These are phyloP conservation scores for Trypanosoma platydactyli DNA, from an alignment of 208 protist genomes.

Conservation along the genomic window DNA sequence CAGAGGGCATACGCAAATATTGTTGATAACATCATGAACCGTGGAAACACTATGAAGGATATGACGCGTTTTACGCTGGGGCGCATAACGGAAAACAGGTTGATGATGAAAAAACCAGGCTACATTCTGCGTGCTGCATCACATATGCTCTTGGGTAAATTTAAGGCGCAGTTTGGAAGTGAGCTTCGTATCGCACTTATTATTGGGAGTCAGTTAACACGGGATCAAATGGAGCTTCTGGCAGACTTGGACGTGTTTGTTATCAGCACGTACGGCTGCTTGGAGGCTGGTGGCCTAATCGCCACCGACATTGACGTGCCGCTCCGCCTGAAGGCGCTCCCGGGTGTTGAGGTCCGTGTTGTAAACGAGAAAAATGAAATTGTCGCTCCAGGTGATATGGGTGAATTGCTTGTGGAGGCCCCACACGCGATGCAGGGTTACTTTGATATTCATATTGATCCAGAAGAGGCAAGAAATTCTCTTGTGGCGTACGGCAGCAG, in stretches of 20 bases:
- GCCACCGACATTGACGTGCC: slow-evolving; percentile 90
- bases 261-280: slow-evolving; percentile 86
- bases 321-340: slow-evolving; percentile 83
- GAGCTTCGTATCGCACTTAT: slow-evolving; percentile 86
- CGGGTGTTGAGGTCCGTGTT: slow-evolving; percentile 86
- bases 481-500: slow-evolving; percentile 86
- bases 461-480: slow-evolving; percentile 84
- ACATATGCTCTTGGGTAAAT: slow-evolving; percentile 78
- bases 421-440: slow-evolving; percentile 91
- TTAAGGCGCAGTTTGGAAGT: slow-evolving; percentile 86
- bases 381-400: slow-evolving; percentile 81
- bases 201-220: slow-evolving; percentile 79
- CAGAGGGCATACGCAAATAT: slow-evolving; percentile 88
- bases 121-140: slow-evolving; percentile 72
- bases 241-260: slow-evolving; percentile 90
- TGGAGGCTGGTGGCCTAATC: slow-evolving; percentile 86
- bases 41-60: slow-evolving; percentile 75
- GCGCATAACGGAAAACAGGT: slow-evolving; percentile 83
- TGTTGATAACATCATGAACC: slow-evolving; percentile 88
- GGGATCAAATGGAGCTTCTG: slow-evolving; percentile 86
- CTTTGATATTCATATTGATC: slow-evolving; percentile 90
- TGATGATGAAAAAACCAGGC: slow-evolving; percentile 86
- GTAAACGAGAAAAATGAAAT: slow-evolving; percentile 93
- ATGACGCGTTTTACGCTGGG: slow-evolving; percentile 83
- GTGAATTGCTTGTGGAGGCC: slow-evolving; percentile 85